Evolutionary conservation across 305 asterid genomes (phyloP).

Genomic region (Withania somnifera): DNA sequence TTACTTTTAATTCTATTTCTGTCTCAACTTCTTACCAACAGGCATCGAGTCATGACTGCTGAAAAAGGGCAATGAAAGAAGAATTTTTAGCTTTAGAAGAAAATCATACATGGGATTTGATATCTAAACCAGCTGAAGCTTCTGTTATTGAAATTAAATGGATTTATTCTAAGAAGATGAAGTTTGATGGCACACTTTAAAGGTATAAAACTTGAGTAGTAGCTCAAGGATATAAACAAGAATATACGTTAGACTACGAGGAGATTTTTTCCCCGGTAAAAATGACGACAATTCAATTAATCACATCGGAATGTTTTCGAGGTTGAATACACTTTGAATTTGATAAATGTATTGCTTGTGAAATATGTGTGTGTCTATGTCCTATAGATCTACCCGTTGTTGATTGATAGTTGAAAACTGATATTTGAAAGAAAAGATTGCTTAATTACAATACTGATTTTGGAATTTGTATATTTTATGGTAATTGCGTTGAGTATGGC

Average conservation of each 20-base stretch:
- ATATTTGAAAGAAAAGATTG: too few species aligned
- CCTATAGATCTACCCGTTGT: too few species aligned
- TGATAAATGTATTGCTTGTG: too few species aligned
- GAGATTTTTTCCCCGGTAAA: neutral
- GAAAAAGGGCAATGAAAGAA: neutral
- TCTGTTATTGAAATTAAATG: neutral
- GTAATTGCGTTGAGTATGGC: too few species aligned
- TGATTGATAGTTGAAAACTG: too few species aligned
- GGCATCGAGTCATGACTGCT: neutral
- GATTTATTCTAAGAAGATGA: neutral
- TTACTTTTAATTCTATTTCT: neutral
- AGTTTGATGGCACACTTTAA: neutral
- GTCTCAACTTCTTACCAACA: neutral
- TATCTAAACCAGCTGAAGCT: neutral
- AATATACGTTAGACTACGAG: neutral
- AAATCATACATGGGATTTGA: neutral
- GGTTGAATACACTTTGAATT: too few species aligned
- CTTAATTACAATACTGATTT: too few species aligned
- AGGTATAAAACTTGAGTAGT: neutral
- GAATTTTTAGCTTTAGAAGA: neutral
- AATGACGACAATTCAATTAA: neutral
- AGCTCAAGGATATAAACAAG: neutral
- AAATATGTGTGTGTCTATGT: too few species aligned
- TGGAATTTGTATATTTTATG: too few species aligned
- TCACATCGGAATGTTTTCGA: too few species aligned